These are phyloP conservation scores for Sugiyamaella grinbergsii DNA, from an alignment of 1,139 yeast genomes.

Conservation along the genomic window DNA sequence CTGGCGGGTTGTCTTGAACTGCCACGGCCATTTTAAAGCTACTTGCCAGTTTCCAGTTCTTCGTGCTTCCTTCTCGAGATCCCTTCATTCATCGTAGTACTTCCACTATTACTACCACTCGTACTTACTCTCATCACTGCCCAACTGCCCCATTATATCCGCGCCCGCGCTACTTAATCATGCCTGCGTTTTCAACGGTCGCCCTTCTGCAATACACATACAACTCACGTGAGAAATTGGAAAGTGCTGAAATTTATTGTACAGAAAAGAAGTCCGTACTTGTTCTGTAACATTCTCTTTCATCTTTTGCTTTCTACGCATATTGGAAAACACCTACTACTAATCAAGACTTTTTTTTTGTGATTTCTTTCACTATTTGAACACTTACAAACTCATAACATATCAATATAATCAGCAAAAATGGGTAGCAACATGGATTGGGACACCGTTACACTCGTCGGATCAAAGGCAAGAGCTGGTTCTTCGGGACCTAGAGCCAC, in stretches of 20 bases:
- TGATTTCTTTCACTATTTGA: background rate
- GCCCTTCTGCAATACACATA: background rate
- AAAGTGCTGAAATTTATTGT: conserved; percentile 6
- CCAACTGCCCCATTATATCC: too few relatives aligned
- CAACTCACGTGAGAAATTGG: conserved; percentile 10
- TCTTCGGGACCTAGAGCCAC: conserved; percentile 85
- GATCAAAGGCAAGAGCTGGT: conserved; percentile 84
- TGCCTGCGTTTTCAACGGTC: background rate
- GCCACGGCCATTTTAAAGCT: background rate
- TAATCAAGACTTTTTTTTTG: background rate
- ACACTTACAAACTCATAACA: background rate
- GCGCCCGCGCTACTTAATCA: background rate
- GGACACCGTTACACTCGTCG: conserved; percentile 88
- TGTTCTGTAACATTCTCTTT: conserved; percentile 9
- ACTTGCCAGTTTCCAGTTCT: background rate
- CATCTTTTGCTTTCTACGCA: background rate
- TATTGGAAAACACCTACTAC: background rate
- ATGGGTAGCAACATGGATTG: conserved; percentile 54
- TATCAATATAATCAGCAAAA: conserved; percentile 8
- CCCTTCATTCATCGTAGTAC: background rate
- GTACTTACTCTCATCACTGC: too few relatives aligned
- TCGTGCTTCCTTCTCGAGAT: background rate
- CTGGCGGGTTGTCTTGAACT: background rate
- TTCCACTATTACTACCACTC: background rate
- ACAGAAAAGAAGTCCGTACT: conserved; percentile 1